Percentiles rank a stretch among this genome's conserved stretches.
Conservation (phyloP, 148 eudicot genomes). For the Polygonum maritimum region DNA sequence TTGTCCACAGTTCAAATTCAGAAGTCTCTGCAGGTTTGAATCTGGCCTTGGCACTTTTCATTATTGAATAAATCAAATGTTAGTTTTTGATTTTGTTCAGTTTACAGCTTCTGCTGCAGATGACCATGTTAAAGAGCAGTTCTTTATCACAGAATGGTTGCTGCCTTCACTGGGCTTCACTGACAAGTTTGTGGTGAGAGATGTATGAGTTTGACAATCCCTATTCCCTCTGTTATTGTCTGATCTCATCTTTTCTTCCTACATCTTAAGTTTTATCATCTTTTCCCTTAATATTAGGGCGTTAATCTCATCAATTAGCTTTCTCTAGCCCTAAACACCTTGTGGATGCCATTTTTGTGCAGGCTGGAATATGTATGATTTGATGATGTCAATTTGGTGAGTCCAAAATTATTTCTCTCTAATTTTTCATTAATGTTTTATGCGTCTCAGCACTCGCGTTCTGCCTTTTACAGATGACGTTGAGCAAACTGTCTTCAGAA, state of each 20-base stretch:
- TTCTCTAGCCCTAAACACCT: neutral
- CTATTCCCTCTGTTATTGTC: neutral
- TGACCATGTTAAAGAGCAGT: slow-evolving; percentile 22
- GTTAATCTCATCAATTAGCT: neutral
- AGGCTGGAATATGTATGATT: neutral
- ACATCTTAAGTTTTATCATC: neutral
- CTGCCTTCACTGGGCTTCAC: slow-evolving; percentile 51
- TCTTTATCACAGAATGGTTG: slow-evolving; percentile 56
- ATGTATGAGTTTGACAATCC: slow-evolving; percentile 22
- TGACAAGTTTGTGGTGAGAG: slow-evolving; percentile 55
- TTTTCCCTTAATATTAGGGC: neutral
- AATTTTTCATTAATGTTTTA: neutral
- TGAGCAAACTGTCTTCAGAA: neutral
- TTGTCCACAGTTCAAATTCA: slow-evolving; percentile 48
- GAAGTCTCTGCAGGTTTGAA: slow-evolving; percentile 10
- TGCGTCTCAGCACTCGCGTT: neutral
- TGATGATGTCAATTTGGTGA: neutral
- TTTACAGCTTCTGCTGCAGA: slow-evolving; percentile 26
- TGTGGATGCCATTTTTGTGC: slow-evolving; percentile 1
- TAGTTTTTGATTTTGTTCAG: neutral
- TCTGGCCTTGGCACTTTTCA: neutral
- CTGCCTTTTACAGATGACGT: neutral
- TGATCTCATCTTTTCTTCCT: neutral
- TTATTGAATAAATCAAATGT: neutral
- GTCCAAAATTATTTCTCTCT: neutral